phyloP scores from a whole-genome alignment of 805 yeast species.

The Cephaloascus fragrans region DNA sequence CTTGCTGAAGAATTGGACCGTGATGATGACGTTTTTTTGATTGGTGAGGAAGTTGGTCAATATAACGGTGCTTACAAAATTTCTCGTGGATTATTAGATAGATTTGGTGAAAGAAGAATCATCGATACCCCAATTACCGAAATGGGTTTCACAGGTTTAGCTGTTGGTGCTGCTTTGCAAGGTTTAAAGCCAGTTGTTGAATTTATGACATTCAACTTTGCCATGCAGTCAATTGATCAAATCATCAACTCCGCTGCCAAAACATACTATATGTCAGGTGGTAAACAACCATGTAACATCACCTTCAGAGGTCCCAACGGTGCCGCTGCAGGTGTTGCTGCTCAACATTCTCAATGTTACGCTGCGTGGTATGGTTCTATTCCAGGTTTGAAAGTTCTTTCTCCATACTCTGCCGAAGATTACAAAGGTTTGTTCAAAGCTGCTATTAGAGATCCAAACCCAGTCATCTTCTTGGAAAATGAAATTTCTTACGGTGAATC shows the following conservation, averaged over 20 bases:
- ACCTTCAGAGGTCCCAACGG: constrained; percentile 99
- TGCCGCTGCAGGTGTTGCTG: constrained; percentile 99
- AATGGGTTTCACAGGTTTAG: constrained; percentile 95
- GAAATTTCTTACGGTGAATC: constrained; percentile 91
- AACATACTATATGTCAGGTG: constrained; percentile 99
- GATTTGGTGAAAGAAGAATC: constrained; percentile 89
- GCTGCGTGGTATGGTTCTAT: constrained; percentile 97
- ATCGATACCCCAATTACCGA: constrained; percentile 98
- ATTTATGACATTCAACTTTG: constrained; percentile 98
- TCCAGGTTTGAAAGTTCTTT: constrained; percentile 95
- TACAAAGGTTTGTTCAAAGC: constrained; percentile 93
- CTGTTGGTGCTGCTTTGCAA: constrained; percentile 93
- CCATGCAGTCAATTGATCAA: constrained; percentile 99
- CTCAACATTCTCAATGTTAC: constrained; percentile 98
- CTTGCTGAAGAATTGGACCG: constrained; percentile 96
- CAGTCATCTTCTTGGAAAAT: constrained; percentile 91
- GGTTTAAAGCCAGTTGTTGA: constrained; percentile 96
- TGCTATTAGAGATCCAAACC: constrained; percentile 97
- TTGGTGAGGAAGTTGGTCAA: constrained; percentile 99
- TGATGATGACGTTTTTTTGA: constrained; percentile 85
- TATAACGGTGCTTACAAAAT: constrained; percentile 99
- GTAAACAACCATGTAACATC: constrained; percentile 93
- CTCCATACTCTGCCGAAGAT: constrained; percentile 94
- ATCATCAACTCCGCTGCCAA: constrained; percentile 98
- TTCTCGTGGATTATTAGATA: constrained; percentile 88